Percentiles rank a stretch among this genome's conserved stretches.
Evolutionary conservation across 1,284 basidiomycete genomes (phyloP).

Genomic region (Ustilago vetiveriae): DNA sequence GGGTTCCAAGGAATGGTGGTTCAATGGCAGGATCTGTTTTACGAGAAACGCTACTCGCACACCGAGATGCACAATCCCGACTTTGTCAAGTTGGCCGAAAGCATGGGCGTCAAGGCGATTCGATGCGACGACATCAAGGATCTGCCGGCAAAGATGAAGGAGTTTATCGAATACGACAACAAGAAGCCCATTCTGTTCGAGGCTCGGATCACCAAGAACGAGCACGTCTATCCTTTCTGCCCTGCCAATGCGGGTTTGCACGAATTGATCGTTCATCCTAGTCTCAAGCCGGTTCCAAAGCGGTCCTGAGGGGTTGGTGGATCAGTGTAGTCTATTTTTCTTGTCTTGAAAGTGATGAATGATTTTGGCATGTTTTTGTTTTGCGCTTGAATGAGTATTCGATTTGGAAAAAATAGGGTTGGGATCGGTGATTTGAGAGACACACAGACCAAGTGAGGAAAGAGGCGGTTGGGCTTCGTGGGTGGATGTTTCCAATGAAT

Average conservation of each 20-base stretch:
- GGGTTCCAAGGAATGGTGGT: slow-evolving; percentile 83
- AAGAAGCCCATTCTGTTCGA: slow-evolving; percentile 88
- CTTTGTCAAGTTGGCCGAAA: slow-evolving; percentile 84
- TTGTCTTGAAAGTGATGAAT: too few species aligned
- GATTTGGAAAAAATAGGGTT: too few species aligned
- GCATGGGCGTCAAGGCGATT: slow-evolving; percentile 92
- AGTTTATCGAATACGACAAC: slow-evolving; percentile 94
- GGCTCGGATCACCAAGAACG: slow-evolving; percentile 83
- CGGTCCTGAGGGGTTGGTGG: not conserved
- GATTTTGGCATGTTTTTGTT: not conserved
- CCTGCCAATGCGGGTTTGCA: slow-evolving; percentile 90
- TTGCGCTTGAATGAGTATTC: not conserved
- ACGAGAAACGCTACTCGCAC: slow-evolving; percentile 91
- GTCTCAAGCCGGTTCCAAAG: slow-evolving; percentile 46
- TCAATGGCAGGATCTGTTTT: slow-evolving; percentile 99
- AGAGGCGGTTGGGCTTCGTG: not conserved
- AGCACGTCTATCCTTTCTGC: slow-evolving; percentile 96
- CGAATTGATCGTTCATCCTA: slow-evolving; percentile 71
- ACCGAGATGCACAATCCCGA: slow-evolving; percentile 94
- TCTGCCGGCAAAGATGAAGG: slow-evolving; percentile 93
- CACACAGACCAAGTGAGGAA: not conserved
- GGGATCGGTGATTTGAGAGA: not conserved
- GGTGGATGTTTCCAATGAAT: too few species aligned
- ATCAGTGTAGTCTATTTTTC: not conserved
- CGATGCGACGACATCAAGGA: slow-evolving; percentile 78